Evolutionary conservation across 2,329 filamentous ascomycete species (phyloP), one percentile per base, ranked within the genome.

Genomic region (Nemania sp.): DNA sequence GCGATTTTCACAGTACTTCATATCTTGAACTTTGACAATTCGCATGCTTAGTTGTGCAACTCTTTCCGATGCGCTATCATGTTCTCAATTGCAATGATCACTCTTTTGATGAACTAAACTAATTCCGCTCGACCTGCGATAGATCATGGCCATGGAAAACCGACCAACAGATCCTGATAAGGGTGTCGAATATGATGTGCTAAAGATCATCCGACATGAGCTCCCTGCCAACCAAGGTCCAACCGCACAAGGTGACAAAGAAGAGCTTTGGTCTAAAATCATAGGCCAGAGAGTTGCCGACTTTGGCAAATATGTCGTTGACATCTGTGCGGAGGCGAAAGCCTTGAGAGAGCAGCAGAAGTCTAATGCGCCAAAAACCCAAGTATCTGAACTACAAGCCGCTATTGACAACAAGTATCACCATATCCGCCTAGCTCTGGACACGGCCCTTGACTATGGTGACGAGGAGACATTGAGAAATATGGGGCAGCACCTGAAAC

Each of bases 381-480:
- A 60, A 42, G 40, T 41, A 17, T 42, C 51, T 2, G 50, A 57
- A 24, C 30, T 78, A 14, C 77, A 75, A 57, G 67, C 70, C 6
- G 70, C 72, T 7, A 72, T 77, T 5, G 73, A 75, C 3, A 64
- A 69, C 47, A 78, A 77, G 60, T 76, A 78, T 53, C 74, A 80
- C 33, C 72, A 76, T 4, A 70, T 86, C 5, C 77, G 75, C 57
- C 69, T 75, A 47, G 78, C 80, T 2, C 71, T 84, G 41, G 77
- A 84, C 57, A 75, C 79, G 9, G 80, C 80, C 1, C 74, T 81
- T 46, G 73, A 77, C 20, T 77, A 77, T 68, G 82, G 81, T 11
- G 80, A 84, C 64, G 74, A 76, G 39, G 74, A 76, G 19, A 79
- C 84, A 12, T 68, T 86, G 33, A 78, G 81, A 61, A 83, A 84